Evolutionary conservation across 148 eudicot genomes (phyloP), one percentile per base, ranked within the genome.

Genomic region (Heliosperma pusillum): DNA sequence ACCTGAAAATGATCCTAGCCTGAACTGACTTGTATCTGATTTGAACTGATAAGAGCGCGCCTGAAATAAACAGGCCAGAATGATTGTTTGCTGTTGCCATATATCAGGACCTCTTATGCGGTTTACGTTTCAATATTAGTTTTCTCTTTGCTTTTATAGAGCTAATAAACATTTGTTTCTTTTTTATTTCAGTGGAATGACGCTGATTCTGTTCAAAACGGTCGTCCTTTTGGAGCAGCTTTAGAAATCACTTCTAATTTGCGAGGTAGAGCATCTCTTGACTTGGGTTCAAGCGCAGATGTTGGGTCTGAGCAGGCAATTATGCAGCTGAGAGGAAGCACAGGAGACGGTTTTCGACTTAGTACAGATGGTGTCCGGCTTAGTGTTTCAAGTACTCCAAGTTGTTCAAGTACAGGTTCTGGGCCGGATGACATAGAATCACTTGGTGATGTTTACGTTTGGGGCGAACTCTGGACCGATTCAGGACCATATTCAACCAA

Each of bases 401-500:
- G 93, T 52, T 87, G 87, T 75, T 92, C 97, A 42, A 89, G 89
- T 74, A 86, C 86, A 44, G 85, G 90, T 62, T 90, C 92, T 58
- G 93, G 91, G 45, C 86, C 82, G 36, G 98, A 93, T 81, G 96
- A 93, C 79, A 87, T 88, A 36, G 98, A 93, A 69, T 85, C 90
- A 66, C 77, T 90, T 19, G 98, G 96, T 10, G 98, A 93, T 75
- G 88, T 90, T 22, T 93, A 89, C 42, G 82, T 93, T 4, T 93
- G 98, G 98, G 98, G 96, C 56, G 90, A 90, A 72, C 82, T 90
- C 24, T 88, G 91, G 88, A 80, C 80, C 10, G 91, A 92, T 71
- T 87, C 80, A 33, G 68, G 71, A 52, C 24, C 82, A 26, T 65
- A 78, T 45, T 70, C 86, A 10, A 64, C 74, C 68, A 89, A 83